Conservation (phyloP, 345 rosid species). For the Eucalyptus sideroxylon region DNA sequence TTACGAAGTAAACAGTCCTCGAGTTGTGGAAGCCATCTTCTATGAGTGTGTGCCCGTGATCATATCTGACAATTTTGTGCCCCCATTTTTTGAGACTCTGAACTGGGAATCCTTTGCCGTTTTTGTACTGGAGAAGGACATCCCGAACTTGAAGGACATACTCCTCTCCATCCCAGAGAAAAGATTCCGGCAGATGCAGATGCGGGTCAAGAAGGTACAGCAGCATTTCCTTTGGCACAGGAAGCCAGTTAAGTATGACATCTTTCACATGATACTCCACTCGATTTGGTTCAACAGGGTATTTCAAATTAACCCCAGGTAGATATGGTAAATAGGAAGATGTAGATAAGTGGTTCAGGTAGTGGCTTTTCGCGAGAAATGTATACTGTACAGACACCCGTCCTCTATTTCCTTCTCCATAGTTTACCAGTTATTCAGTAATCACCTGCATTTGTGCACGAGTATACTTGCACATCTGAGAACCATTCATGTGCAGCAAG, state of each 20-base stretch:
- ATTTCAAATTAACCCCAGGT: slow-evolving; percentile 28
- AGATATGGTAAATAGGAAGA: background rate
- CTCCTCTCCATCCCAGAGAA: slow-evolving; percentile 47
- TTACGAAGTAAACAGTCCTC: slow-evolving; percentile 87
- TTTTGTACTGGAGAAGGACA: slow-evolving; percentile 75
- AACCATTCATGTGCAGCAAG: background rate
- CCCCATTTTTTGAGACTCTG: slow-evolving; percentile 73
- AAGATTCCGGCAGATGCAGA: slow-evolving; percentile 53
- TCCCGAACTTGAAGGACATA: slow-evolving; percentile 71
- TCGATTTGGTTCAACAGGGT: slow-evolving; percentile 87
- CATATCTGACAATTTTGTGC: slow-evolving; percentile 84
- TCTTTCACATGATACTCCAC: slow-evolving; percentile 94
- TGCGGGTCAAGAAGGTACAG: slow-evolving; percentile 72
- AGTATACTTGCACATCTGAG: background rate
- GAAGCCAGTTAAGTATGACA: slow-evolving; percentile 61
- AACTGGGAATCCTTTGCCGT: slow-evolving; percentile 93
- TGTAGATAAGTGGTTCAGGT: background rate
- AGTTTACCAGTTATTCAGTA: background rate
- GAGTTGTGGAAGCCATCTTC: slow-evolving; percentile 87
- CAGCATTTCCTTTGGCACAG: slow-evolving; percentile 95
- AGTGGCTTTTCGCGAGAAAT: background rate
- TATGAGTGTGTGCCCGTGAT: slow-evolving; percentile 88
- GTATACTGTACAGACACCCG: background rate
- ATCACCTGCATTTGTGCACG: background rate
- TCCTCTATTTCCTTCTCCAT: background rate